Evolutionary conservation across 176 grass and related monocot species (phyloP).

Genomic region (Calamus simplicifolius): DNA sequence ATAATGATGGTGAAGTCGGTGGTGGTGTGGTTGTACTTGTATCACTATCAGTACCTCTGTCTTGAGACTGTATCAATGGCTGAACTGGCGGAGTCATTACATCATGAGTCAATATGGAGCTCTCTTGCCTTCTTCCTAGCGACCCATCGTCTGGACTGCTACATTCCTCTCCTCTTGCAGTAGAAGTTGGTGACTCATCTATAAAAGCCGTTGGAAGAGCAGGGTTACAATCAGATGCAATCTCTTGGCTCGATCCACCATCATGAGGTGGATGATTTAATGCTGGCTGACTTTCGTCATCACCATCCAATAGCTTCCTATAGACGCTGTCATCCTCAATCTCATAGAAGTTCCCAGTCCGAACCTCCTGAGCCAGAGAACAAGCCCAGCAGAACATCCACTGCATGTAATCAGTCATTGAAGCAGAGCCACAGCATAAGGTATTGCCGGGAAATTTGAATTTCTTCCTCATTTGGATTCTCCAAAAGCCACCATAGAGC

Average conservation of each 20-base stretch:
- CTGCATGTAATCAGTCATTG: constrained; percentile 42
- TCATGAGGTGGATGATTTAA: constrained; percentile 15
- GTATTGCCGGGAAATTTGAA: constrained; percentile 39
- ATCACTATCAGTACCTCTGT: neutral
- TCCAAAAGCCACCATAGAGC: constrained; percentile 86
- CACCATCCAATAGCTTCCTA: neutral
- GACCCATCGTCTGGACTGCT: neutral
- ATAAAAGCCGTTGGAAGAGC: neutral
- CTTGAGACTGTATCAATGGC: constrained; percentile 26
- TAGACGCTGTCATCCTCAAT: constrained; percentile 27
- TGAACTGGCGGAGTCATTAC: constrained; percentile 39
- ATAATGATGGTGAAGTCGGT: no score
- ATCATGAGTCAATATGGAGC: neutral
- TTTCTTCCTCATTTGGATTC: constrained; percentile 77
- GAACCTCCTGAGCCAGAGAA: constrained; percentile 71
- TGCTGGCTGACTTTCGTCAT: constrained; percentile 4
- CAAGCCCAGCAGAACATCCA: constrained; percentile 90
- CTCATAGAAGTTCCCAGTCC: constrained; percentile 67
- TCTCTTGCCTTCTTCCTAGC: no score
- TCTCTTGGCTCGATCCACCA: neutral
- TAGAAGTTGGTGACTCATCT: constrained; percentile 1
- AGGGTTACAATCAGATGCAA: constrained; percentile 14
- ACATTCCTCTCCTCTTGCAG: constrained; percentile 7
- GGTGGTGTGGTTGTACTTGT: no score
- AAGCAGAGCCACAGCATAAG: constrained; percentile 44